Evolutionary conservation across 768 basidiomycete species (phyloP).

Genomic region (Mrakia blollopis): DNA sequence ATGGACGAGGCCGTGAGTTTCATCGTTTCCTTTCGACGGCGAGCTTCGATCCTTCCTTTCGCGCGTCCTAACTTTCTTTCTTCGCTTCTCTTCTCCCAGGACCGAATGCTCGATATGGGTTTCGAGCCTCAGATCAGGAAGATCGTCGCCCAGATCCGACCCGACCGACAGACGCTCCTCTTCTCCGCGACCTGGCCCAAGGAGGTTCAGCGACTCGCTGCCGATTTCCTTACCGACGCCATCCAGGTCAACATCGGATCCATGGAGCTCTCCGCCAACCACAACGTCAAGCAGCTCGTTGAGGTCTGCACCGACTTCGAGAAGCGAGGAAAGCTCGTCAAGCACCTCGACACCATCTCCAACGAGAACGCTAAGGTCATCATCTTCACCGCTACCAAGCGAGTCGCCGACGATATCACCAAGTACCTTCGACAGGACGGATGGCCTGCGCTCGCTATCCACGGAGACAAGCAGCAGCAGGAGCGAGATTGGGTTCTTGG

Average conservation of each 20-base stretch:
- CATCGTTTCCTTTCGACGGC: neutral
- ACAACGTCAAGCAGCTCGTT: conserved; percentile 92
- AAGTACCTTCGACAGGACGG: conserved; percentile 90
- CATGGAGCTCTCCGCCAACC: conserved; percentile 96
- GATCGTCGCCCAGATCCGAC: conserved; percentile 93
- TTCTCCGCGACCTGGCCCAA: conserved; percentile 99
- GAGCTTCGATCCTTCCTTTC: neutral
- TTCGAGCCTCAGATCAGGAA: conserved; percentile 99
- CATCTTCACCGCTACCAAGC: conserved; percentile 94
- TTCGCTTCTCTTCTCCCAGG: conserved; percentile 40
- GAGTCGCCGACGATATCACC: conserved; percentile 93
- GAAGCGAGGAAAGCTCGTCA: conserved; percentile 91
- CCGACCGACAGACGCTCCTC: conserved; percentile 97
- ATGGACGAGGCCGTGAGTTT: conserved; percentile 82
- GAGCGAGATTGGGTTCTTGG: conserved; percentile 99
- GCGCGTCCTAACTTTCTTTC: neutral
- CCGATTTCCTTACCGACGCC: conserved; percentile 91
- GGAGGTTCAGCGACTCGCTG: conserved; percentile 95
- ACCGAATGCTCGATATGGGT: conserved; percentile 99
- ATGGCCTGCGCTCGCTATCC: conserved; percentile 99
- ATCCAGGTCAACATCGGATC: conserved; percentile 99
- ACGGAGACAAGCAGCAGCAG: conserved; percentile 98
- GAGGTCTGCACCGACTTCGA: conserved; percentile 97
- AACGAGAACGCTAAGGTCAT: conserved; percentile 96
- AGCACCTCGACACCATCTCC: conserved; percentile 94